Evolutionary conservation across 1,139 yeast genomes (phyloP).

Genomic region (Blastobotrys niveus): DNA sequence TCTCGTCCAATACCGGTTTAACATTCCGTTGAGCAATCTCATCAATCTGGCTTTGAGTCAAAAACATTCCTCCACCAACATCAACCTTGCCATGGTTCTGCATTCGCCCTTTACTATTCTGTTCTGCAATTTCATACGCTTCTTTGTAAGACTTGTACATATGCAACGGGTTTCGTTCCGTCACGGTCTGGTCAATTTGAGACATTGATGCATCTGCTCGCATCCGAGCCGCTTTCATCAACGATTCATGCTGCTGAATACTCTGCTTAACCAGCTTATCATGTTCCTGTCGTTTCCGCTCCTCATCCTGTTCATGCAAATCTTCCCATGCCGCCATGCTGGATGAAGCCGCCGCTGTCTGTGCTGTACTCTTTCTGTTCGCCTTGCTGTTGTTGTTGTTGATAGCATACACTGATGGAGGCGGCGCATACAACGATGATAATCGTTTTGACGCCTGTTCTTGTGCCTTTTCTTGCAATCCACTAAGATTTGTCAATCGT

Average conservation of each 20-base stretch:
- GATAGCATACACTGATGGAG: slow-evolving; percentile 1
- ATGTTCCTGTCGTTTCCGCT: slow-evolving; percentile 22
- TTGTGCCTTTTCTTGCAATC: slow-evolving; percentile 33
- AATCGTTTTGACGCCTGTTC: slow-evolving; percentile 32
- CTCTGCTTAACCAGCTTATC: slow-evolving; percentile 32
- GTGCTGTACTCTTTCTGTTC: slow-evolving; percentile 5
- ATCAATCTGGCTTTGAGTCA: slow-evolving; percentile 71
- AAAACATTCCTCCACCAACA: slow-evolving; percentile 83
- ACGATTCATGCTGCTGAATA: slow-evolving; percentile 15
- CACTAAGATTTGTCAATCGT: slow-evolving; percentile 20
- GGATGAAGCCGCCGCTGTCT: slow-evolving; percentile 7
- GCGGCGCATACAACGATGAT: slow-evolving; percentile 24
- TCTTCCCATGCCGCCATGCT: slow-evolving; percentile 4
- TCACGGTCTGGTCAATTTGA: slow-evolving; percentile 38
- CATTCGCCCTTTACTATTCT: slow-evolving; percentile 52
- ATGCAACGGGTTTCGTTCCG: slow-evolving; percentile 33
- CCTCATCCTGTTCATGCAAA: background rate
- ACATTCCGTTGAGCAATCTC: slow-evolving; percentile 78
- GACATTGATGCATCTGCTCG: slow-evolving; percentile 33
- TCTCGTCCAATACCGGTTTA: slow-evolving; percentile 76
- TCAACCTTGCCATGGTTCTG: slow-evolving; percentile 55
- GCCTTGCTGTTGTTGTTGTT: background rate
- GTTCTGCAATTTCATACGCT: slow-evolving; percentile 61
- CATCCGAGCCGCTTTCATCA: slow-evolving; percentile 29
- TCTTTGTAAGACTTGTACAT: slow-evolving; percentile 38